Evolutionary conservation across 768 basidiomycete genomes (phyloP), one percentile per base, ranked within the genome.

Genomic region (Serpula lacrymans): DNA sequence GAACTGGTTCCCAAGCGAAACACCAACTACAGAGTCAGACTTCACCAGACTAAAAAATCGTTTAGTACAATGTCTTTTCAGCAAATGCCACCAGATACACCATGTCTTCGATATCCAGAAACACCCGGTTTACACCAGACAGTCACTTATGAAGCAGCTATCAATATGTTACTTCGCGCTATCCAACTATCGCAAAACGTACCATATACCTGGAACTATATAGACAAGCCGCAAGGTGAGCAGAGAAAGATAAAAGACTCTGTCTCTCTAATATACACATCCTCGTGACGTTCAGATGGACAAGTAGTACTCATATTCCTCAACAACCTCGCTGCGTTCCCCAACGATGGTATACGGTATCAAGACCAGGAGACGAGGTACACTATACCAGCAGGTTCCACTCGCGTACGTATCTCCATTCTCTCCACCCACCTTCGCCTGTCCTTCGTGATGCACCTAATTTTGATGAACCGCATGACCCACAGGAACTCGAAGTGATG

Each of bases 191-290:
- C 87, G 3, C 68, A 70, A 31, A 75, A 59, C 12, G 61, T 75
- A 14, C 84, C 88, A 3, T 90, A 85, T 53, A 51, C 65, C 5
- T 88, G 86, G 82, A 67, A 75, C 2, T 90, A 78, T 51, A 75
- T 91, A 25, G 88, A 91, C 71, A 84, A 83, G 49, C 87, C 88
- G 23, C 50, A 63, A 51, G 88, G 88, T 86, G 40, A 40, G 77
- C 32, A 24, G 38, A 6, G 10, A 23, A 16, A 17, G 11, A 20
- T n/a, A n/a, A n/a, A n/a, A n/a, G n/a, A n/a, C n/a, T n/a, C n/a
- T n/a, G 23, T 34, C 26, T 23, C 37, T 10, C 20, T 30, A 7
- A 20, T 41, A 17, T 51, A 13, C 45, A 31, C 22, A 37, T 14
- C 7, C 43, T 48, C 36, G 20, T 35, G 20, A 14, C 27, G 33